These are phyloP conservation scores for Neoboletus magnificus DNA, from an alignment of 768 basidiomycete species.

Conservation along the genomic window DNA sequence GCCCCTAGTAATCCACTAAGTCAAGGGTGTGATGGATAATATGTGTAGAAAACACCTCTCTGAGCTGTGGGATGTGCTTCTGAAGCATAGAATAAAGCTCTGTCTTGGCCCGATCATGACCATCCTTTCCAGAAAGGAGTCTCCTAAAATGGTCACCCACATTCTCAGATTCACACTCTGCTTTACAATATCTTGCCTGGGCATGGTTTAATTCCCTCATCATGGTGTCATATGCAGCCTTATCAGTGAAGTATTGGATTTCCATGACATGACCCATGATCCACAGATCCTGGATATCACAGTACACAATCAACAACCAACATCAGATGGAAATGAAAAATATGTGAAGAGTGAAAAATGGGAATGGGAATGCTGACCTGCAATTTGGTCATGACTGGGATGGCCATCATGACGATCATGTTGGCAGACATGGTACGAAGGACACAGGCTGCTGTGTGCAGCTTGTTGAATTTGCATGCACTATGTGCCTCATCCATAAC, in stretches of 20 bases:
- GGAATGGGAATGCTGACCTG: background rate
- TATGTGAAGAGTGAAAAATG: too few relatives aligned
- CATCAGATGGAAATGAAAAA: too few relatives aligned
- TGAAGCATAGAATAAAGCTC: background rate
- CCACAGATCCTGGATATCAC: too few relatives aligned
- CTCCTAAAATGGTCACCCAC: too few relatives aligned
- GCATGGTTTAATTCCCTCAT: background rate
- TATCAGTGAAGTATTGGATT: fast-evolving
- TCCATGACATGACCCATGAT: background rate
- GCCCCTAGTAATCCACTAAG: background rate
- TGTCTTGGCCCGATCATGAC: too few relatives aligned
- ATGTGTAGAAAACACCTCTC: background rate
- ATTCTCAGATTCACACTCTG: background rate
- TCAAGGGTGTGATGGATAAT: conserved; percentile 5
- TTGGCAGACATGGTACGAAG: too few relatives aligned
- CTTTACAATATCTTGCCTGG: background rate
- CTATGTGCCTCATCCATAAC: conserved; percentile 1
- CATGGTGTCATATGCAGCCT: background rate
- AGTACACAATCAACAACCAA: too few relatives aligned
- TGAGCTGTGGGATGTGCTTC: background rate
- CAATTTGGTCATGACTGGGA: conserved; percentile 3
- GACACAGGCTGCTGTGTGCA: background rate
- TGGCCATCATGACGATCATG: background rate
- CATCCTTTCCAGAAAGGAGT: too few relatives aligned
- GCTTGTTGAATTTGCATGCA: background rate